phyloP scores from a whole-genome alignment of 2,329 filamentous ascomycete genomes.

The Alternaria burnsii region DNA sequence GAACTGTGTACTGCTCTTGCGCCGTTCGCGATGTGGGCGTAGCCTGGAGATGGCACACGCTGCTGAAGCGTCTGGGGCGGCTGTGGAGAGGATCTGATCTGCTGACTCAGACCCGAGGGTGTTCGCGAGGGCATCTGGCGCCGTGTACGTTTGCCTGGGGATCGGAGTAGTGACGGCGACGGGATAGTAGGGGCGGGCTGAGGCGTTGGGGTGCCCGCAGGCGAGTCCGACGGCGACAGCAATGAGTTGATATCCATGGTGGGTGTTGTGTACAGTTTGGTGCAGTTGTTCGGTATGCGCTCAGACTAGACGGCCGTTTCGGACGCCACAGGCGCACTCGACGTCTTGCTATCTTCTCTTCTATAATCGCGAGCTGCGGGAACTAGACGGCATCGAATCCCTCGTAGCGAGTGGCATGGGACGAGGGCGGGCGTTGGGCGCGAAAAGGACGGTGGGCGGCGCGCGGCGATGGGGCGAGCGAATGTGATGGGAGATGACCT shows the following conservation, averaged over 20 bases:
- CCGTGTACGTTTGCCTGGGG: slow-evolving; percentile 43
- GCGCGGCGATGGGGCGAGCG: slow-evolving; percentile 20
- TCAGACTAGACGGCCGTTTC: background rate
- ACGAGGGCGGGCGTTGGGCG: slow-evolving; percentile 23
- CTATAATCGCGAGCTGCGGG: slow-evolving; percentile 26
- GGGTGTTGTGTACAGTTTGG: slow-evolving; percentile 2
- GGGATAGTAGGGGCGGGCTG: slow-evolving; percentile 36
- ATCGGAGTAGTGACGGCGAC: slow-evolving; percentile 38
- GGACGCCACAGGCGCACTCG: slow-evolving; percentile 11
- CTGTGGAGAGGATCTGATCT: slow-evolving; percentile 47
- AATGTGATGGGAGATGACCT: slow-evolving; percentile 21
- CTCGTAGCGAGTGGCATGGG: slow-evolving; percentile 34
- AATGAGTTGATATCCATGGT: slow-evolving; percentile 61
- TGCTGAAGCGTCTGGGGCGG: slow-evolving; percentile 48
- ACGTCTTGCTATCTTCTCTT: slow-evolving; percentile 7
- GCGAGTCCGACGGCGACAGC: slow-evolving; percentile 58
- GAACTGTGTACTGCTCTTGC: slow-evolving; percentile 42
- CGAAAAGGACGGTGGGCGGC: slow-evolving; percentile 15
- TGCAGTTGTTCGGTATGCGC: slow-evolving; percentile 9
- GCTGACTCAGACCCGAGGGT: slow-evolving; percentile 56
- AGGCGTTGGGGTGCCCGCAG: slow-evolving; percentile 48
- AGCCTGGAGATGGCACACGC: slow-evolving; percentile 40
- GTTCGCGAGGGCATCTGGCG: slow-evolving; percentile 51
- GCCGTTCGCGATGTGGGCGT: slow-evolving; percentile 42
- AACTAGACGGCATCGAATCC: slow-evolving; percentile 23